Conservation (phyloP, 371 early-diverging fungal species). For the Homolaphlyctis polyrhiza region DNA sequence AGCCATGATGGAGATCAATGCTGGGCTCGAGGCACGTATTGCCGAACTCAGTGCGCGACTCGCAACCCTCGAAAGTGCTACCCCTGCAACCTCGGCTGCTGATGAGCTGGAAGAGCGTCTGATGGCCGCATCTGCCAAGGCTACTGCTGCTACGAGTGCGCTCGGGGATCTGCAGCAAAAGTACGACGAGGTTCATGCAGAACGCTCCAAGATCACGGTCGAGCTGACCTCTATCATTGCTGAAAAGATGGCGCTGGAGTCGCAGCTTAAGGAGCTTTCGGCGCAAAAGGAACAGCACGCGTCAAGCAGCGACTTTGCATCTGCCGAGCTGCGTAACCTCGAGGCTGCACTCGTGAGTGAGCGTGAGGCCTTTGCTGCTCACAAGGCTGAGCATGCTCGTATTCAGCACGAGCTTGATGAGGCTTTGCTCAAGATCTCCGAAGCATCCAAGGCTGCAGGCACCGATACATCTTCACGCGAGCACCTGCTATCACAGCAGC, state of each 20-base stretch:
- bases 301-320: too few species aligned
- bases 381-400: not conserved
- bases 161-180: not conserved
- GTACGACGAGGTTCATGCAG: not conserved
- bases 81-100: not conserved
- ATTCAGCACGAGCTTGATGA: not conserved
- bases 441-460: not conserved
- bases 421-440: not conserved
- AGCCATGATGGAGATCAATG: not conserved
- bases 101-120: conserved; percentile 2
- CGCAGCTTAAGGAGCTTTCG: not conserved
- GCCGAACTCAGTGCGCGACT: not conserved
- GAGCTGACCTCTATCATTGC: not conserved
- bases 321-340: not conserved
- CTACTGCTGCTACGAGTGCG: not conserved
- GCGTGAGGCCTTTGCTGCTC: not conserved
- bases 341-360: not conserved
- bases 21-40: not conserved
- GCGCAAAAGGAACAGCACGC: not conserved
- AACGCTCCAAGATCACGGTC: not conserved
- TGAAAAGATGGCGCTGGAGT: not conserved
- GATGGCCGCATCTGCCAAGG: not conserved
- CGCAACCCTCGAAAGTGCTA: not conserved
- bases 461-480: not conserved
- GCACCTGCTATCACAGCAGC: not conserved